phyloP scores from a whole-genome alignment of 306 rosid species.

The Prunus kanzakura region DNA sequence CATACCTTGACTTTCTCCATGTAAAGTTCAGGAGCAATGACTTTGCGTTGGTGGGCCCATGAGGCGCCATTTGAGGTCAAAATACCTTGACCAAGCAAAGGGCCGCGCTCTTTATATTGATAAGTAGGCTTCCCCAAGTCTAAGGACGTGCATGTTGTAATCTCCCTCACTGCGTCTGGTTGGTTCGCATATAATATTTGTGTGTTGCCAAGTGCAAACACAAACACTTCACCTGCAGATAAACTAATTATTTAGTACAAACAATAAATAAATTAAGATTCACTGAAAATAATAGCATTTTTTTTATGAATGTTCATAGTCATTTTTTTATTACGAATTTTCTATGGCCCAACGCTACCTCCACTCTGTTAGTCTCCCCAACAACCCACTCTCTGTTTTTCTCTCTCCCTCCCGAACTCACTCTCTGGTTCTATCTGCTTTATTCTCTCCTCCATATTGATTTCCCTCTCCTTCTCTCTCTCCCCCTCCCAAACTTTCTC shows the following conservation, averaged over 20 bases:
- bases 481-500: too few relatives aligned
- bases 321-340: too few relatives aligned
- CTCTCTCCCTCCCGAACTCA: too few relatives aligned
- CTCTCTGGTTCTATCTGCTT: too few relatives aligned
- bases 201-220: conserved; percentile 43
- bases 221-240: conserved; percentile 31
- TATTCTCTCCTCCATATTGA: too few relatives aligned
- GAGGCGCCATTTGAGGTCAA: conserved; percentile 37
- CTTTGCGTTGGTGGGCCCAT: conserved; percentile 43
- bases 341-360: too few relatives aligned
- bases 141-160: conserved; percentile 36
- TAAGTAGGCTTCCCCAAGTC: conserved; percentile 42
- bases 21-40: conserved; percentile 50
- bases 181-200: conserved; percentile 33
- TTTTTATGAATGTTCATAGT: too few relatives aligned
- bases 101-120: conserved; percentile 25
- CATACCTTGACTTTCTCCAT: conserved; percentile 52
- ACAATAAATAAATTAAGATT: too few relatives aligned
- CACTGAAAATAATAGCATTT: too few relatives aligned
- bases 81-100: conserved; percentile 48
- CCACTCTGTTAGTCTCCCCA: too few relatives aligned
- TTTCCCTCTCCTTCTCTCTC: too few relatives aligned
- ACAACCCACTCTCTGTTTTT: too few relatives aligned
- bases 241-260: neutral
- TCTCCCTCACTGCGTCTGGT: conserved; percentile 31